Evolutionary conservation across 2,329 filamentous ascomycete species (phyloP).

Genomic region (Mycocentrospora acerina): DNA sequence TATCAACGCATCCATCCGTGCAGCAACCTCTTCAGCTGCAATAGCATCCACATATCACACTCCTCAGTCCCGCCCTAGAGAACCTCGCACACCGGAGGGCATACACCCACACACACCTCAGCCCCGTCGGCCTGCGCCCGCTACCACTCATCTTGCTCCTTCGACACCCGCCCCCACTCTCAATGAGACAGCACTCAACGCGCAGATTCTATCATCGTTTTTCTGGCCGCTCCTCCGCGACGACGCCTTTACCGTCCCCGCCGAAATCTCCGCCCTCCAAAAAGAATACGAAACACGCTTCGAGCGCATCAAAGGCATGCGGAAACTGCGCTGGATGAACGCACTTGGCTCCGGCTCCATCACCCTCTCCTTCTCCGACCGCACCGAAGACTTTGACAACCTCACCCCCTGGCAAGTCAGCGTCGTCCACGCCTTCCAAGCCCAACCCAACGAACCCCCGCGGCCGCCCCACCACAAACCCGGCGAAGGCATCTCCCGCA

Average conservation of each 20-base stretch:
- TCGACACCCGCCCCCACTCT: slow-evolving; percentile 14
- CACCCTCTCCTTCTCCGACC: slow-evolving; percentile 79
- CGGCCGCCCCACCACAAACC: slow-evolving; percentile 14
- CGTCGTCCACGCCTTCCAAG: slow-evolving; percentile 80
- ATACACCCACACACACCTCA: slow-evolving; percentile 25
- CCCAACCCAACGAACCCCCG: slow-evolving; percentile 41
- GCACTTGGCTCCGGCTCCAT: slow-evolving; percentile 78
- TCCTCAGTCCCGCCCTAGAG: slow-evolving; percentile 17
- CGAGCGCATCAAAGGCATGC: slow-evolving; percentile 74
- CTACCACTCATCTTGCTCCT: slow-evolving; percentile 10
- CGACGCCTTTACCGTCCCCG: slow-evolving; percentile 67
- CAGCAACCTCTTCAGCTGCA: slow-evolving; percentile 12
- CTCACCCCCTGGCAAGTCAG: slow-evolving; percentile 84
- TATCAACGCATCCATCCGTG: slow-evolving; percentile 61
- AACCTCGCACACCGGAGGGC: slow-evolving; percentile 22
- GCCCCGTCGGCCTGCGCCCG: slow-evolving; percentile 21
- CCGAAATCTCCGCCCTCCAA: slow-evolving; percentile 61
- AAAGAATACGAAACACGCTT: slow-evolving; percentile 73
- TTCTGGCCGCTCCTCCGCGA: slow-evolving; percentile 87
- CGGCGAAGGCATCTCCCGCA: slow-evolving; percentile 40
- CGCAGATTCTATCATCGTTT: slow-evolving; percentile 85
- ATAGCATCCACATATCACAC: slow-evolving; percentile 13
- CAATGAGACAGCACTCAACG: slow-evolving; percentile 57
- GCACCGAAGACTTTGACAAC: slow-evolving; percentile 70
- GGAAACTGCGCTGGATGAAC: slow-evolving; percentile 87